Base-by-base conservation (phyloP, 192 early-diverging fungal genomes). In the Kickxella alabastrina region DNA sequence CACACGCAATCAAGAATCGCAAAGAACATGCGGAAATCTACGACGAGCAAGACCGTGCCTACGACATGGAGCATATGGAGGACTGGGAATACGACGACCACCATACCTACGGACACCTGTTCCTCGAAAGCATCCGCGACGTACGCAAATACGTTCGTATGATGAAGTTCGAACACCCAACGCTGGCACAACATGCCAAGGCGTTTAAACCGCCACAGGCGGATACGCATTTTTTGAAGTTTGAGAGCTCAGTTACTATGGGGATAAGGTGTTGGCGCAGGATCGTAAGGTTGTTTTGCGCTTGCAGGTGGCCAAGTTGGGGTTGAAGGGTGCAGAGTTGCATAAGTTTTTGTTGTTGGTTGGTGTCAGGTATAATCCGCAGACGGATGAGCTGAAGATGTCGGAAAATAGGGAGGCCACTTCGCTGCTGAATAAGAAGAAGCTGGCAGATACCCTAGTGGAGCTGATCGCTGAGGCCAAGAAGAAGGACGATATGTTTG, bases 311-410 rank as follows among this genome's bases (percentile, higher is more conserved):
- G 28, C 57, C 3, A 19, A 65, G 31, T 57, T 75, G 19, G 72
- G 72, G 14, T 51, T 75, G 17, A 55, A 51, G 40, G 62, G 49
- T 2, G 44, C 53, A 2, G 65, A 59, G 50, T 49, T 68, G 44
- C 72, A 50, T 65, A 75, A 75, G 57, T 68, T 75, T 28, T n/a
- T 75, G 31, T 40, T 75, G 59, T 61, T 75, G 36, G 72, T 54
- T 4, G 72, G 65, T 10, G 38, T 45, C 19, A 46, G 72, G 41
- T 75, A 75, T 49, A 64, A 64, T 36, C 72, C 72, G 15, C 37
- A 56, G 24, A 60, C 52, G 13, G 72, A 75, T 25, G 72, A 75
- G 61, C 53, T 75, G 17, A 68, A 60, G 29, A 75, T 75, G 72
- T 68, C 72, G 0, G 72, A 75, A 26, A 32, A 34, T 19, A 55